These are phyloP conservation scores for Ilex aquifolium DNA, from an alignment of 257 asterid genomes.

Conservation along the genomic window DNA sequence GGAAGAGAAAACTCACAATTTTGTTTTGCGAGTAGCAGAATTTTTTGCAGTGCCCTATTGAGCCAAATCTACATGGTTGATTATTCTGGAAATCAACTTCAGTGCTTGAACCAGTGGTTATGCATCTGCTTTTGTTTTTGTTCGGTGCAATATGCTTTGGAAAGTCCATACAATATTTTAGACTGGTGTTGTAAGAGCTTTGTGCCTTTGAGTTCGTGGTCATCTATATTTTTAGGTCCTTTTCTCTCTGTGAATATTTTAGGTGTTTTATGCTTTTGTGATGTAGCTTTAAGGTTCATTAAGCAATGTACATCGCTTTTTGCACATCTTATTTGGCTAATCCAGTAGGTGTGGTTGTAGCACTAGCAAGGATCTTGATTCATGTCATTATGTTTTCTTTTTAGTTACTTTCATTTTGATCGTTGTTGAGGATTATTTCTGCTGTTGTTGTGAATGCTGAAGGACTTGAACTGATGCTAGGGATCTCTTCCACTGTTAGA, in stretches of 20 bases:
- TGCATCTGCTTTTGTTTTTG: conserved; percentile 20
- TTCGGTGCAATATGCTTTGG: conserved; percentile 21
- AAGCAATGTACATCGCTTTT: conserved; percentile 13
- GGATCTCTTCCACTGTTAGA: too few species aligned
- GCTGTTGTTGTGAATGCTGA: too few species aligned
- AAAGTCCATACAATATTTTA: conserved; percentile 13
- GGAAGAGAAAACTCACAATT: too few species aligned
- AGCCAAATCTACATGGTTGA: conserved; percentile 9
- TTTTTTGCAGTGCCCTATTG: conserved; percentile 19
- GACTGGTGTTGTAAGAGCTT: conserved; percentile 20
- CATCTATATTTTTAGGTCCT: conserved; percentile 14
- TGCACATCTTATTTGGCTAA: not conserved
- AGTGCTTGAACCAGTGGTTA: conserved; percentile 1
- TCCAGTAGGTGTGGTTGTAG: too few species aligned
- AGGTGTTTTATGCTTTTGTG: conserved; percentile 22
- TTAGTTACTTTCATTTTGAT: too few species aligned
- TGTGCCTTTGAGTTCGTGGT: conserved; percentile 13
- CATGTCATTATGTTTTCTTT: too few species aligned
- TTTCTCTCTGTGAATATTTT: conserved; percentile 37
- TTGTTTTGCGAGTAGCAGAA: too few species aligned
- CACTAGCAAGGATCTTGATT: too few species aligned
- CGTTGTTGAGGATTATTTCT: too few species aligned
- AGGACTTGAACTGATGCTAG: too few species aligned
- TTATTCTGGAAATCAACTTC: conserved; percentile 1
- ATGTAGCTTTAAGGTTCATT: conserved; percentile 18